Conservation (phyloP, 140 eudicot genomes). For the Ambrosia hybrid region DNA sequence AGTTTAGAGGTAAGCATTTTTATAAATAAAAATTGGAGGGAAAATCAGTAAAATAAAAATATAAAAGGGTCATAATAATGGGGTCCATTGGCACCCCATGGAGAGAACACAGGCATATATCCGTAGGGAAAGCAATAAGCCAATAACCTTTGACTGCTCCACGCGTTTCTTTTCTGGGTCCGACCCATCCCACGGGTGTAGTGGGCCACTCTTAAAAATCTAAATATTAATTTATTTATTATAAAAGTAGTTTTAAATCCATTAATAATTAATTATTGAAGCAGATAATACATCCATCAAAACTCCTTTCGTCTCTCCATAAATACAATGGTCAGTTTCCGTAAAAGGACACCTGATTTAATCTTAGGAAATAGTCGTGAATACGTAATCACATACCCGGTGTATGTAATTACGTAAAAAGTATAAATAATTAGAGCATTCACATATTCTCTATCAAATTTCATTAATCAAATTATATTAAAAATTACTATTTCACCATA, state of each 20-base stretch:
- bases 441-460: no score
- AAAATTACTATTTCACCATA: no score
- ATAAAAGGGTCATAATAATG: conserved; percentile 9
- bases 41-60: neutral
- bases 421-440: no score
- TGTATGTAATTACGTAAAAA: no score
- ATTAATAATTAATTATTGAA: no score
- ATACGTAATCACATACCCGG: no score
- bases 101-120: conserved; percentile 24
- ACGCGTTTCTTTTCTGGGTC: conserved; percentile 34
- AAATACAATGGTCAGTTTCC: no score
- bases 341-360: no score
- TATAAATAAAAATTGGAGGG: conserved; percentile 16
- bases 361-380: no score
- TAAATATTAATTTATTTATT: neutral
- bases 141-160: conserved; percentile 40
- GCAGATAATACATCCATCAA: no score
- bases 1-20: neutral
- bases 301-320: no score
- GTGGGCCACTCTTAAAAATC: conserved; percentile 6
- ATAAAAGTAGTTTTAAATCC: neutral
- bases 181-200: conserved; percentile 29
- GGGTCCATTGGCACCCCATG: conserved; percentile 26
- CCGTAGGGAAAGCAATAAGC: conserved; percentile 22
- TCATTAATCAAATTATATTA: no score